Base-by-base conservation (phyloP, 306 rosid species). In the Abrus pulchellus region DNA sequence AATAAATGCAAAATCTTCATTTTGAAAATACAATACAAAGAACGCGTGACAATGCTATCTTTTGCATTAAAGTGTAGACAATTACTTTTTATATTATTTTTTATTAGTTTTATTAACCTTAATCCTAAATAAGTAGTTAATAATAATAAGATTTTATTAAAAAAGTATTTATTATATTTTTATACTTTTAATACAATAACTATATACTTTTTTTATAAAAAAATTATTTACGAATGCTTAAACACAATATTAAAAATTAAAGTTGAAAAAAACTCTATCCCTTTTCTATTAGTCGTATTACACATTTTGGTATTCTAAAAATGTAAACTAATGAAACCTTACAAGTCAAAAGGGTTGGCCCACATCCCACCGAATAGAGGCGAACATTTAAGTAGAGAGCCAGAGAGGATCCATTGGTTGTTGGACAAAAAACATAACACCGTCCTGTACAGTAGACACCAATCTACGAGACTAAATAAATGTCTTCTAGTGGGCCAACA, bases 291-390 rank as follows among this genome's bases (percentile, higher is more conserved):
- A 20, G 20, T 20, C 20, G 20, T 20, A 20, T 20, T 20, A 20
- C 20, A 20, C 20, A 20, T 20, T 20, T 20, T 20, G 20, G 20
- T 20, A 20, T 20, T 20, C 20, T 20, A 20, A 20, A 5, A 28
- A 49, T 20, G 45, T 54, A 47, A 9, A 5, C 65, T 34, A 40
- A 53, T 20, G 4, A 2, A 69, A 61, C 9, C 38, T n/a, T 7
- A 34, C 0, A 49, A 79, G 87, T 86, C 77, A 71, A 80, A 56
- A 65, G 43, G 52, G 50, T 13, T 53, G 76, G 77, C 70, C 84
- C 63, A 75, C 55, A 41, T 40, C 38, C 20, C 52, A 53, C n/a
- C 61, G 2, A 57, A 40, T 1, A 32, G 77, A 48, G 52, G 32
- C 29, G 60, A 76, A 27, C 13, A 47, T 65, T 73, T 56, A 73